These are phyloP conservation scores for Solanum neorickii DNA, from an alignment of 257 asterid species.

Conservation along the genomic window DNA sequence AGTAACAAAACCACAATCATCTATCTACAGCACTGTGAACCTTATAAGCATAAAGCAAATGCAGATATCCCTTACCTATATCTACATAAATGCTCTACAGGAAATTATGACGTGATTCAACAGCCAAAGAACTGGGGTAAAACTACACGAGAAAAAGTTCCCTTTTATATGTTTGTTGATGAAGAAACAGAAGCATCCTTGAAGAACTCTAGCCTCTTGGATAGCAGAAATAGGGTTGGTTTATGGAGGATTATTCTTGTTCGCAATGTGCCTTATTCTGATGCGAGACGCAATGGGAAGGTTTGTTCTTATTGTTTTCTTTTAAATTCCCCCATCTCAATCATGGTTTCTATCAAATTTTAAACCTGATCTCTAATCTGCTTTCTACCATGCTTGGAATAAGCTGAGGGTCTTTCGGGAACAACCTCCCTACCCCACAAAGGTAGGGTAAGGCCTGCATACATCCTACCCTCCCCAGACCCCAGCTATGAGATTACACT, in stretches of 20 bases:
- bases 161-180: constrained; percentile 87
- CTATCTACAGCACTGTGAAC: background rate
- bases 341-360: background rate
- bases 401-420: background rate
- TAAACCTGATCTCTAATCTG: background rate
- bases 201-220: constrained; percentile 53
- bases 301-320: constrained; percentile 25
- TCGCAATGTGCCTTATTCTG: constrained; percentile 73
- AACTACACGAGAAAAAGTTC: constrained; percentile 40
- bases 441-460: background rate
- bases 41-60: background rate
- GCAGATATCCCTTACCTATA: background rate
- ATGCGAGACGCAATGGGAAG: constrained; percentile 92
- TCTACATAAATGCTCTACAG: constrained; percentile 20
- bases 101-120: constrained; percentile 81
- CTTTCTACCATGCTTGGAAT: background rate
- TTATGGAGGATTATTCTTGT: constrained; percentile 87
- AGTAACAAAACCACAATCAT: background rate
- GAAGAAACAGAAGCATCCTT: constrained; percentile 77
- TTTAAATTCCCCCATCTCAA: background rate
- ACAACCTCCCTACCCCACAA: background rate
- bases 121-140: constrained; percentile 69
- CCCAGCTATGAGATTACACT: background rate
- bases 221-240: constrained; percentile 54
- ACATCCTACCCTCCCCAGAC: background rate